Conservation (phyloP, 2,329 filamentous ascomycete species). For the Curvularia hawaiiensis region DNA sequence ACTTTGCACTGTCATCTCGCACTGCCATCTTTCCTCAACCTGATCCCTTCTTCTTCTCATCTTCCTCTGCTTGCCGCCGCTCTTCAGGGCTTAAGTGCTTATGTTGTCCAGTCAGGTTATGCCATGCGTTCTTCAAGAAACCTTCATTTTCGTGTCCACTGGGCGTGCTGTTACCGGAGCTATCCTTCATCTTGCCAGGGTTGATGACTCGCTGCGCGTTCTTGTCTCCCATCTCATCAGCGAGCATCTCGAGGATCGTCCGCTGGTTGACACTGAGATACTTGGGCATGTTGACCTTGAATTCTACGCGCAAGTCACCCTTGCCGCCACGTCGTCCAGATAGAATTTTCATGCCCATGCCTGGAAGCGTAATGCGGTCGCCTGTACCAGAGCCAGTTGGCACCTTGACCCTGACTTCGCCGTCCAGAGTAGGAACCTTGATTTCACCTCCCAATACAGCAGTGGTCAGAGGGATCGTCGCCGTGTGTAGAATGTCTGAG, state of each 20-base stretch:
- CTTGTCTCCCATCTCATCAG: slow-evolving; percentile 94
- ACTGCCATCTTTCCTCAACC: slow-evolving; percentile 32
- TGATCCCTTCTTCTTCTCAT: slow-evolving; percentile 42
- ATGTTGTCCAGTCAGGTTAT: slow-evolving; percentile 81
- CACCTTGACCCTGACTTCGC: slow-evolving; percentile 87
- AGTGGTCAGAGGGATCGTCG: slow-evolving; percentile 88
- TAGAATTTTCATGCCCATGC: slow-evolving; percentile 93
- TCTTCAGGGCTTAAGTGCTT: slow-evolving; percentile 29
- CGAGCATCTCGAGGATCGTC: slow-evolving; percentile 92
- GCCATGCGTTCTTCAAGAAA: slow-evolving; percentile 92
- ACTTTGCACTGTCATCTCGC: neutral
- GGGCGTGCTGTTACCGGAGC: slow-evolving; percentile 19
- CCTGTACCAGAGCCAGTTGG: slow-evolving; percentile 90
- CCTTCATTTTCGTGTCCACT: slow-evolving; percentile 75
- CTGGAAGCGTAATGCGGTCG: slow-evolving; percentile 84
- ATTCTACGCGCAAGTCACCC: slow-evolving; percentile 91
- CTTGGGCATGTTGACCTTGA: slow-evolving; percentile 94
- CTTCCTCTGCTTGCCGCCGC: slow-evolving; percentile 43
- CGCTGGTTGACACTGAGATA: slow-evolving; percentile 90
- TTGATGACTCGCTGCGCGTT: slow-evolving; percentile 93
- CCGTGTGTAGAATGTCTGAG: slow-evolving; percentile 90
- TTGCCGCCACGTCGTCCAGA: slow-evolving; percentile 61
- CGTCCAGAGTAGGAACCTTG: slow-evolving; percentile 86
- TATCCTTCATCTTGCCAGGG: slow-evolving; percentile 57
- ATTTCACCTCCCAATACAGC: slow-evolving; percentile 91